These are phyloP conservation scores for Rhodomyrtus psidioides DNA, from an alignment of 441 rosid genomes.

Conservation along the genomic window DNA sequence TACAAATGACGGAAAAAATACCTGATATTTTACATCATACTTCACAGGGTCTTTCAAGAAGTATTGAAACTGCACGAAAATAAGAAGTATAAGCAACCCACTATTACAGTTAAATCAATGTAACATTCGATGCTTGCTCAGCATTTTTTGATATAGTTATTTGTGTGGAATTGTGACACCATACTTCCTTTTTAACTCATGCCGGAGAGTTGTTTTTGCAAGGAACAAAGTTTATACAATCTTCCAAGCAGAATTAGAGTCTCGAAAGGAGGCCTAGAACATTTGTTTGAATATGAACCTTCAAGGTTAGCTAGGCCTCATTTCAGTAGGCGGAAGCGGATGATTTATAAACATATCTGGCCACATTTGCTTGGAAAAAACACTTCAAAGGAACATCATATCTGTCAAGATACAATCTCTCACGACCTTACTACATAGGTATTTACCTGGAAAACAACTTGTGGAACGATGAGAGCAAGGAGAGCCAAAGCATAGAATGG, in stretches of 20 bases:
- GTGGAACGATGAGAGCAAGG: slow-evolving; percentile 72
- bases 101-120: not conserved
- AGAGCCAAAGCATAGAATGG: slow-evolving; percentile 83
- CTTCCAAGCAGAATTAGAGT: not conserved
- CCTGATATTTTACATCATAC: slow-evolving; percentile 96
- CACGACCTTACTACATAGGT: not conserved
- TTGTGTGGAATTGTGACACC: not conserved
- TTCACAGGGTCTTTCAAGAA: slow-evolving; percentile 94
- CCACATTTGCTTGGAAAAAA: not conserved
- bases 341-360: not conserved
- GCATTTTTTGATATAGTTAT: not conserved
- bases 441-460: slow-evolving; percentile 81
- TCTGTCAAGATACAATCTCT: not conserved
- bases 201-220: not conserved
- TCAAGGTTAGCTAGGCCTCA: not conserved
- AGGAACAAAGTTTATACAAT: not conserved
- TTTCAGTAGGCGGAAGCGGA: not conserved
- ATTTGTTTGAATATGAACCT: not conserved
- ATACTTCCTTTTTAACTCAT: not conserved
- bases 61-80: slow-evolving; percentile 61
- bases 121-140: not conserved
- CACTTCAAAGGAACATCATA: not conserved
- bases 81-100: not conserved
- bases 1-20: slow-evolving; percentile 2
- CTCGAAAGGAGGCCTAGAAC: not conserved